These are phyloP conservation scores for Amanita rubescens DNA, from an alignment of 768 basidiomycete species.

Conservation along the genomic window DNA sequence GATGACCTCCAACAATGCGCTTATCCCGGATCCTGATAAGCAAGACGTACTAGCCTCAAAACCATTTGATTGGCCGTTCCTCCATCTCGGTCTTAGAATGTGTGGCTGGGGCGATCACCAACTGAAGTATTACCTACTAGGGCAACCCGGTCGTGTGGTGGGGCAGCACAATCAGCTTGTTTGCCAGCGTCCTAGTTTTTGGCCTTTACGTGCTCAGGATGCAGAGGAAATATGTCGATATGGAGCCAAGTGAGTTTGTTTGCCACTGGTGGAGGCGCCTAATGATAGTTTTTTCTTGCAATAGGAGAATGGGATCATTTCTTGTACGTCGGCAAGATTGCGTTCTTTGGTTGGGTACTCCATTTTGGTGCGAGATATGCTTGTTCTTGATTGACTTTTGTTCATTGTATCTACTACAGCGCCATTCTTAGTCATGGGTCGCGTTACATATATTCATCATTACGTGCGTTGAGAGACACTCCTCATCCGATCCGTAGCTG, in stretches of 20 bases:
- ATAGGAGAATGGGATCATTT: constrained; percentile 92
- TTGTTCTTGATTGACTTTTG: background rate
- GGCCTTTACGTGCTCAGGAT: constrained; percentile 67
- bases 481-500: background rate
- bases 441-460: constrained; percentile 94
- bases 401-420: constrained; percentile 35
- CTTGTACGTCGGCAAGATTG: constrained; percentile 86
- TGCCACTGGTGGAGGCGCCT: background rate
- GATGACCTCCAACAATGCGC: constrained; percentile 99
- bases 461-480: constrained; percentile 54
- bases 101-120: constrained; percentile 90
- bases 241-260: constrained; percentile 67
- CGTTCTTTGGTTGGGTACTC: constrained; percentile 85
- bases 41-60: constrained; percentile 94
- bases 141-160: constrained; percentile 95
- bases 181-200: constrained; percentile 43
- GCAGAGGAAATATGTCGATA: constrained; percentile 88
- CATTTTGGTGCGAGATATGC: constrained; percentile 64
- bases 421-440: constrained; percentile 97
- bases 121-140: constrained; percentile 87
- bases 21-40: constrained; percentile 96
- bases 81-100: constrained; percentile 89
- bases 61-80: constrained; percentile 91
- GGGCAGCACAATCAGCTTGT: constrained; percentile 64
- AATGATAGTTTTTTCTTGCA: background rate